phyloP scores from a whole-genome alignment of 192 early-diverging fungal genomes.

The Funneliformis geosporum region DNA sequence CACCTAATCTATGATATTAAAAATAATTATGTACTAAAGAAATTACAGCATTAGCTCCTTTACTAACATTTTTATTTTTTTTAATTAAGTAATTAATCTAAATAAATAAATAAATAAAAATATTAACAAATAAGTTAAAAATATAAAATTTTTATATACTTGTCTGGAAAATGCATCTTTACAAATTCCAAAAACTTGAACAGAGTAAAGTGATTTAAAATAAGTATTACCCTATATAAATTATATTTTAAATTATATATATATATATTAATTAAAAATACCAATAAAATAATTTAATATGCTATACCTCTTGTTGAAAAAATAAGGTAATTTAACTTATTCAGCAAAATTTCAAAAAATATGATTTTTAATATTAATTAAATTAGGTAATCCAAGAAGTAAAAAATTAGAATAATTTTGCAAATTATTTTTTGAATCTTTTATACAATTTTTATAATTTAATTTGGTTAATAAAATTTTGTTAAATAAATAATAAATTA shows the following conservation, averaged over 20 bases:
- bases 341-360: constrained; percentile 12
- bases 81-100: constrained; percentile 3
- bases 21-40: constrained; percentile 5
- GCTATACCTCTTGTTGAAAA: background rate
- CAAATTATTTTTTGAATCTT: background rate
- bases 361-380: background rate
- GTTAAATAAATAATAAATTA: background rate
- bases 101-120: background rate
- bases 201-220: constrained; percentile 16
- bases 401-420: background rate
- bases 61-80: background rate
- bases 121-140: background rate
- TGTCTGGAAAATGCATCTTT: constrained; percentile 5
- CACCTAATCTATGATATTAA: background rate
- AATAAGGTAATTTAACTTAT: background rate
- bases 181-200: constrained; percentile 13
- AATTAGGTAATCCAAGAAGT: background rate
- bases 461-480: background rate
- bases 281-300: background rate
- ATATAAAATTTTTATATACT: background rate
- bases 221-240: background rate
- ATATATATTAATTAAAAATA: background rate
- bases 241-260: background rate
- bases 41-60: background rate
- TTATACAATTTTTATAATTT: background rate